Conservation (phyloP, 1,284 basidiomycete species). For the Earliella scabrosa region DNA sequence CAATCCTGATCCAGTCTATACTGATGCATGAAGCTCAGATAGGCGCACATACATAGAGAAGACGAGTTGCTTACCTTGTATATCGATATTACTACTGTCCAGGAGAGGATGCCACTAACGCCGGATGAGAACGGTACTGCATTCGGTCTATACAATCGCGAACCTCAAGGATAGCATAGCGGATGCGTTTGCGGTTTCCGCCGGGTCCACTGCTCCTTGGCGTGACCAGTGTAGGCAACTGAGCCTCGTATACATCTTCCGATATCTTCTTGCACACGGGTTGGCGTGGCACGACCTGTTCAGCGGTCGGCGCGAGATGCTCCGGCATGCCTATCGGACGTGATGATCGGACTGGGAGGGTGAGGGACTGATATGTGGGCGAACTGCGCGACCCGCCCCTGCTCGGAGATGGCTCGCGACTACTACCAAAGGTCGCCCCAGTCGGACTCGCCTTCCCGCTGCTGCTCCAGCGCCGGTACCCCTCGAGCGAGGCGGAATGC, state of each 20-base stretch:
- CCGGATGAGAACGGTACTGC: background rate
- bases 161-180: conserved; percentile 83
- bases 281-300: conserved; percentile 31
- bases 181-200: conserved; percentile 70
- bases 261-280: conserved; percentile 55
- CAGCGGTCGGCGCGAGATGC: conserved; percentile 39
- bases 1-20: conserved; percentile 87
- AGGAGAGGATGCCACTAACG: conserved; percentile 82
- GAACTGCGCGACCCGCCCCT: conserved; percentile 22
- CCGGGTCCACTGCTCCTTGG: conserved; percentile 69
- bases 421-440: conserved; percentile 30
- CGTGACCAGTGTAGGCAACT: conserved; percentile 76
- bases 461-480: conserved; percentile 71
- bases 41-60: background rate
- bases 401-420: conserved; percentile 27
- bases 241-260: conserved; percentile 69
- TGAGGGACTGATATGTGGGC: conserved; percentile 46
- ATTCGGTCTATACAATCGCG: conserved; percentile 14
- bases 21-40: conserved; percentile 21
- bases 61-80: conserved; percentile 53
- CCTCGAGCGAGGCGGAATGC: conserved; percentile 70
- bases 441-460: conserved; percentile 24
- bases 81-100: conserved; percentile 88
- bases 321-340: conserved; percentile 61
- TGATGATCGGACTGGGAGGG: conserved; percentile 72